Evolutionary conservation across 345 rosid species (phyloP), one percentile per base, ranked within the genome.

Genomic region (Populus nigra): DNA sequence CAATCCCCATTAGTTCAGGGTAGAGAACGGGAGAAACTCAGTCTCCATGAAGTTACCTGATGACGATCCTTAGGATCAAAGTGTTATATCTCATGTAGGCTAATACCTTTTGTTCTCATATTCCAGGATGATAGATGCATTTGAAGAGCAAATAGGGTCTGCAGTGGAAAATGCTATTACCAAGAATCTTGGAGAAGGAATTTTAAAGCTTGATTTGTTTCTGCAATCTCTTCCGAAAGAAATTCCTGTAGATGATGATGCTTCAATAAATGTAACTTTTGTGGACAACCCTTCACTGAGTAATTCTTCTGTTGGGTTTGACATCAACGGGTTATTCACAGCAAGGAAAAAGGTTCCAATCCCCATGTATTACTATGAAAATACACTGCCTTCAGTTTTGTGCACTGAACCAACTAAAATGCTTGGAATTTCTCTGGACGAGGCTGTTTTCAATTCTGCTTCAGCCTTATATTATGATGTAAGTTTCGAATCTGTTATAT

Each of bases 401-500:
- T 96, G 97, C 84, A 73, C 85, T 45, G 90, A 84, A 78, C 85
- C 91, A 70, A 77, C 86, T 81, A 91, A 89, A 85, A 93, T 96
- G 99, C 89, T 96, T 63, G 97, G 97, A 65, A 93, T 96, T 77
- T 88, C 97, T 71, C 80, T 96, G 27, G 94, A 92, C 20, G 97
- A 89, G 84, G 96, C 91, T 61, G 96, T 96, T 27, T 92, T 96
- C 77, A 89, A 87, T 80, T 96, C 99, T 83, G 99, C 96, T 39
- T 89, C 98, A 66, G 87, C 91, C 72, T 85, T 93, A 72, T 96
- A 96, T 84, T 96, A 91, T 76, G 79, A 93, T 87, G 98, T 96
- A 88, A 87, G 99, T 86, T 82, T 75, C 7, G 74, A 77, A 73
- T 57, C 47, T 39, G 25, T 49, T 63, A 15, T 70, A 25, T 61